Evolutionary conservation across 768 basidiomycete genomes (phyloP).

Genomic region (Clitopilus passeckerianus): DNA sequence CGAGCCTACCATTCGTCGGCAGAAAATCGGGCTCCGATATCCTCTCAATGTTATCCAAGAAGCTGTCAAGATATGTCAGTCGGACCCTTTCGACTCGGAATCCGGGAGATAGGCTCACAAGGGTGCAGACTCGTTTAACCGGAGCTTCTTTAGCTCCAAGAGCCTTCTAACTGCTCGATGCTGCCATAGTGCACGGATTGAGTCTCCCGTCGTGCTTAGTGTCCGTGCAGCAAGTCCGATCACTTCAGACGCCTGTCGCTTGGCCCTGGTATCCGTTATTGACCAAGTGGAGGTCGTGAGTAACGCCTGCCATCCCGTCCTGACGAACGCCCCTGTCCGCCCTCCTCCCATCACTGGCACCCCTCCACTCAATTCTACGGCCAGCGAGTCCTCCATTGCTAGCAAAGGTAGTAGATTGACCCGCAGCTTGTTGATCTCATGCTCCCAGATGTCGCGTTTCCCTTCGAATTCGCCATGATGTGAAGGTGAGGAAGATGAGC

Average conservation of each 20-base stretch:
- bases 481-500: constrained; percentile 12
- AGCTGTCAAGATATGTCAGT: constrained; percentile 35
- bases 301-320: constrained; percentile 68
- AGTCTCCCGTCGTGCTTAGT: constrained; percentile 40
- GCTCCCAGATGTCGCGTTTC: constrained; percentile 1
- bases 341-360: constrained; percentile 51
- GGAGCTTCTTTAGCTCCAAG: constrained; percentile 51
- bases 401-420: constrained; percentile 57
- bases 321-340: constrained; percentile 59
- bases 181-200: constrained; percentile 63
- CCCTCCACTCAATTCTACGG: constrained; percentile 64
- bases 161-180: constrained; percentile 62
- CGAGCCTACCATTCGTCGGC: constrained; percentile 56
- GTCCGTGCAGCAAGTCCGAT: constrained; percentile 53
- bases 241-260: constrained; percentile 29
- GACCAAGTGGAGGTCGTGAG: constrained; percentile 34
- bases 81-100: constrained; percentile 5
- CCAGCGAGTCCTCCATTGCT: constrained; percentile 62
- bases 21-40: constrained; percentile 67
- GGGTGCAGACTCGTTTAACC: constrained; percentile 69
- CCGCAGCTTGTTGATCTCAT: constrained; percentile 49
- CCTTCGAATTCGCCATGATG: not conserved
- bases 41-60: constrained; percentile 59
- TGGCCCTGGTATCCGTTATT: constrained; percentile 30
- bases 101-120: constrained; percentile 46